A percentile compares a stretch with the other conserved stretches of the same genome.
Evolutionary conservation across 305 asterid genomes (phyloP).

Genomic region (Rubia tinctorum): DNA sequence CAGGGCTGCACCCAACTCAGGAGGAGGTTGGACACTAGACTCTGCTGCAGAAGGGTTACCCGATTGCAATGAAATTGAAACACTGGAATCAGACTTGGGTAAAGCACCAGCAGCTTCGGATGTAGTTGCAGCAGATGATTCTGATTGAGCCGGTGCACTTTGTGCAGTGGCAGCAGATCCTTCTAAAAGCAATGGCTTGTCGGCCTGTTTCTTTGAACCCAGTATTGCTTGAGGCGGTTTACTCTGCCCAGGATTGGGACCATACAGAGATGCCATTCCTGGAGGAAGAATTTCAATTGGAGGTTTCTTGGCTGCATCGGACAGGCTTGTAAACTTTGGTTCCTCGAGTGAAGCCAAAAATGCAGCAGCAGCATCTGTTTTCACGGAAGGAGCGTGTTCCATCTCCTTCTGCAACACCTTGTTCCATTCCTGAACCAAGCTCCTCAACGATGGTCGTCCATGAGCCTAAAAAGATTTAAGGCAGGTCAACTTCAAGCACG

Average conservation of each 20-base stretch:
- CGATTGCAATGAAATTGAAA: constrained; percentile 31
- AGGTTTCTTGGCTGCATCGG: constrained; percentile 90
- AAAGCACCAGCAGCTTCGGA: constrained; percentile 25
- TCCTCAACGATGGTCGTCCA: constrained; percentile 81
- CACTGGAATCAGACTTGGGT: constrained; percentile 26
- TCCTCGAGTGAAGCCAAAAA: constrained; percentile 96
- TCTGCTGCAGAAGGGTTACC: constrained; percentile 33
- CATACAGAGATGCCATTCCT: constrained; percentile 88
- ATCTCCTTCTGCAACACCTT: constrained; percentile 75
- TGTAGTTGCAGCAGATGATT: constrained; percentile 25
- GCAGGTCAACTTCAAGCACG: constrained; percentile 15
- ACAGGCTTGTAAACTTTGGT: constrained; percentile 83
- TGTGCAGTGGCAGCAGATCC: constrained; percentile 45
- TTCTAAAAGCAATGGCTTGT: constrained; percentile 65
- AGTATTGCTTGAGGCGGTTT: constrained; percentile 47
- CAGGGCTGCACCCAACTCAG: constrained; percentile 15
- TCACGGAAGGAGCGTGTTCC: constrained; percentile 62
- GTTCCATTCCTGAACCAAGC: constrained; percentile 94
- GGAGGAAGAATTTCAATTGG: constrained; percentile 95
- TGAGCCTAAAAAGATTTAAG: constrained; percentile 60
- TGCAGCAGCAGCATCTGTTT: constrained; percentile 91
- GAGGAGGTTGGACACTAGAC: constrained; percentile 20
- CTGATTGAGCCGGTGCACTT: constrained; percentile 30
- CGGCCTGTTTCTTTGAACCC: constrained; percentile 56
- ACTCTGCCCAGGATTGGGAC: constrained; percentile 77